Conservation (phyloP, 106 monocot species). For the Dendrobium chrysotoxum region DNA sequence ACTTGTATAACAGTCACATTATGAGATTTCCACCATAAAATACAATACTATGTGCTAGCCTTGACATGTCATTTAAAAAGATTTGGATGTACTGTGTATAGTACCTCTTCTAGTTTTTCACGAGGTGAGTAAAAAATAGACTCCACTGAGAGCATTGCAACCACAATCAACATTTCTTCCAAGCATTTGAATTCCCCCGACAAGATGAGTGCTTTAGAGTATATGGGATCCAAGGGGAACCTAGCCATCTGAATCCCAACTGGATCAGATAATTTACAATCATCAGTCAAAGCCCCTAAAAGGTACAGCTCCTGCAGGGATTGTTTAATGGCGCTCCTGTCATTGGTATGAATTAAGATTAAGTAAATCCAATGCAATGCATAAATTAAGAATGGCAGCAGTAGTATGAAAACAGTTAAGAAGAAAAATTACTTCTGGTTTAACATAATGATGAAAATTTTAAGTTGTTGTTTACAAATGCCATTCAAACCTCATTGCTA, state of each 20-base stretch:
- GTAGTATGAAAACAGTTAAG: not conserved
- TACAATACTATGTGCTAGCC: not conserved
- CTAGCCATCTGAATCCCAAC: constrained; percentile 75
- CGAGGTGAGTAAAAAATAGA: constrained; percentile 80
- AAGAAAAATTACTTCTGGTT: not conserved
- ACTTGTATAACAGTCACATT: not conserved
- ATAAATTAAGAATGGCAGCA: not conserved
- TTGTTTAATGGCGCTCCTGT: constrained; percentile 64
- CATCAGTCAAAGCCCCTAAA: constrained; percentile 73
- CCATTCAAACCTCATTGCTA: not conserved
- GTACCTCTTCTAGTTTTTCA: constrained; percentile 87
- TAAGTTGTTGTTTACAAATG: not conserved
- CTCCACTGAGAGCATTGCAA: constrained; percentile 96
- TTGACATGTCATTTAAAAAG: not conserved
- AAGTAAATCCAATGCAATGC: not conserved
- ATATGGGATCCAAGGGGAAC: constrained; percentile 83
- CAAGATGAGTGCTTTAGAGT: constrained; percentile 78
- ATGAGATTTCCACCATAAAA: not conserved
- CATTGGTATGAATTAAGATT: constrained; percentile 7
- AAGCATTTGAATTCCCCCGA: constrained; percentile 69
- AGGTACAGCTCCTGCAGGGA: constrained; percentile 71
- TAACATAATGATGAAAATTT: not conserved
- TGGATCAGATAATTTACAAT: constrained; percentile 72
- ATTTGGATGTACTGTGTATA: not conserved
- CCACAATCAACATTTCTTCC: constrained; percentile 97